Evolutionary conservation across 2,329 filamentous ascomycete species (phyloP), one percentile per base, ranked within the genome.

Genomic region (Botrytis medusae): DNA sequence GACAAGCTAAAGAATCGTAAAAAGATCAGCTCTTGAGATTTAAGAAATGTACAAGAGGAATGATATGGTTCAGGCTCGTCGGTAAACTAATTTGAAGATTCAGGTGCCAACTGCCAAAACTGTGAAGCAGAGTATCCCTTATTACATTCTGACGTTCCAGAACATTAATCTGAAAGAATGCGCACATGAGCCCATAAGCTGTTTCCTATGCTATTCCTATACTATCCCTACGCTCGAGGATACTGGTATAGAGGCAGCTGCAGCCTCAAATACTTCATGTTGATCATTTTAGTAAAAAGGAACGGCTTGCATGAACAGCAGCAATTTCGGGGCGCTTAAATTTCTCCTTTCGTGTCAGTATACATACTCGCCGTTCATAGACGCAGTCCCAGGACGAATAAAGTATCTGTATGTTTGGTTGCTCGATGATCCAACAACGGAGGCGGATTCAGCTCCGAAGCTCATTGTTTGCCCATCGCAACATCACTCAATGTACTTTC

Each of bases 401-500:
- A 54, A 29, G 48, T 16, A 16, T 37, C 20, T 32, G 4, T 29
- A 40, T 32, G 48, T 29, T 44, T 42, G 4, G 37, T 29, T 18
- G n/a, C 29, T 32, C 32, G 25, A 40, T 34, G 25, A 32, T 29
- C 37, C 32, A 51, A 64, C 69, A 34, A 44, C 59, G 69, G 69
- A 51, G 32, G 40, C 54, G 69, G 69, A 29, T 44, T 64, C 40
- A 20, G 12, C 69, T 40, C 69, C 69, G 69, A 71, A 42, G 48
- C 44, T 40, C 18, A 18, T 64, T 29, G 68, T 51, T 22, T 37
- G 42, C n/a, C 25, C 6, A 25, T 12, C 20, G 18, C 25, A 71
- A 64, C 25, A 22, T 40, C 20, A 29, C 57, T 14, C 18, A 68
- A 57, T n/a, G 16, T 32, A 40, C 22, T 54, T 42, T 22, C 25